Evolutionary conservation across 139 green algal species (phyloP).

Genomic region (Chlorella vulgaris): DNA sequence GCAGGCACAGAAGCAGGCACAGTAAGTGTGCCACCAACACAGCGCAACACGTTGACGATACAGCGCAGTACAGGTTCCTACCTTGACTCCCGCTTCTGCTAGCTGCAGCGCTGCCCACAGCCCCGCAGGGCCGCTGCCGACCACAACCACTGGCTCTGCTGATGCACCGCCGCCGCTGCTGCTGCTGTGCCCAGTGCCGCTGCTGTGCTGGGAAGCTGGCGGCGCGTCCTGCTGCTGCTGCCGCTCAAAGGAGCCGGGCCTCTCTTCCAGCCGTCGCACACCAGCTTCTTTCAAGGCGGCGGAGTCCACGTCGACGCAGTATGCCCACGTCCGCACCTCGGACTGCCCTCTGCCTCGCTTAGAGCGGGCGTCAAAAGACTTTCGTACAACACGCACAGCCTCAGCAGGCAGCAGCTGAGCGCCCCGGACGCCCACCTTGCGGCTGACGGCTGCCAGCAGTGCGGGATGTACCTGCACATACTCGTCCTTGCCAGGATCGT

Average conservation of each 20-base stretch:
- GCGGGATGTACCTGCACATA: conserved; percentile 25
- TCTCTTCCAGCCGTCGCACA: neutral
- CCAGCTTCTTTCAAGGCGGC: conserved; percentile 22
- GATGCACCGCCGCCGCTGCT: neutral
- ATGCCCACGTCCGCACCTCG: conserved; percentile 51
- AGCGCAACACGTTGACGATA: too few relatives aligned
- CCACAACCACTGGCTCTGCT: conserved; percentile 50
- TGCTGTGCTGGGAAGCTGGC: neutral
- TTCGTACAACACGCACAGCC: conserved; percentile 54
- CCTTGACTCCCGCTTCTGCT: conserved; percentile 59
- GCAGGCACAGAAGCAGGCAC: too few relatives aligned
- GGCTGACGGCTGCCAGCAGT: conserved; percentile 39
- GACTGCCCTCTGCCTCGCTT: neutral
- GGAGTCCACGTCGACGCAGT: conserved; percentile 69
- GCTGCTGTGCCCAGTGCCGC: neutral
- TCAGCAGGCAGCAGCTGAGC: neutral
- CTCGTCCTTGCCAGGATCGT: conserved; percentile 71
- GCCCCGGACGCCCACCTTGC: conserved; percentile 37
- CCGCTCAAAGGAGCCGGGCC: conserved; percentile 17
- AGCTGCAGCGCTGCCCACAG: conserved; percentile 82
- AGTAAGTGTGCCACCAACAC: too few relatives aligned
- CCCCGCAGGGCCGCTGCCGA: conserved; percentile 76
- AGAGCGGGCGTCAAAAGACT: conserved; percentile 59
- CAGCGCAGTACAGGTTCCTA: neutral
- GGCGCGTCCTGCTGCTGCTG: neutral